phyloP scores from a whole-genome alignment of 805 yeast species.

The Candida odintsovae region DNA sequence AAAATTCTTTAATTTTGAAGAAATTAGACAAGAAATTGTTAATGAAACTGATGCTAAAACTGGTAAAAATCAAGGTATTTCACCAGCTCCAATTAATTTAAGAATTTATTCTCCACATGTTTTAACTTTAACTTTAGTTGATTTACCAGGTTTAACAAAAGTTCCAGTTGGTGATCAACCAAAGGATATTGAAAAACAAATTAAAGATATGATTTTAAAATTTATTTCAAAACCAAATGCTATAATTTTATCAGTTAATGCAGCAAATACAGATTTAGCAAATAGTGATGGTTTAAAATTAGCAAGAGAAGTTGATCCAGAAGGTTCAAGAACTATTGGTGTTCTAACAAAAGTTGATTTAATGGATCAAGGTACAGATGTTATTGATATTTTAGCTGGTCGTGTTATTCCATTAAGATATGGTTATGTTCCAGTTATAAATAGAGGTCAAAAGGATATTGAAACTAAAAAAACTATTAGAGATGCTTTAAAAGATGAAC shows the following conservation, averaged over 20 bases:
- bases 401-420: conserved; percentile 91
- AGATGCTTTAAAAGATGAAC: conserved; percentile 80
- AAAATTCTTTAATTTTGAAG: conserved; percentile 81
- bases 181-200: conserved; percentile 90
- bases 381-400: conserved; percentile 90
- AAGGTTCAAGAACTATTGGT: conserved; percentile 93
- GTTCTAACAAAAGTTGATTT: conserved; percentile 93
- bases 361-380: conserved; percentile 98
- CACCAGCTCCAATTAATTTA: conserved; percentile 87
- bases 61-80: conserved; percentile 81
- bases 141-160: conserved; percentile 94
- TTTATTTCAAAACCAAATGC: conserved; percentile 95
- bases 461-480: conserved; percentile 82
- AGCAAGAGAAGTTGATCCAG: conserved; percentile 97
- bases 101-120: conserved; percentile 93
- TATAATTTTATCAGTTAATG: conserved; percentile 88
- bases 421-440: conserved; percentile 95
- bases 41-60: conserved; percentile 84
- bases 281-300: conserved; percentile 93
- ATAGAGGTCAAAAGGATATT: conserved; percentile 96
- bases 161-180: conserved; percentile 99
- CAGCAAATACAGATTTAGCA: conserved; percentile 95
- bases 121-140: conserved; percentile 88
- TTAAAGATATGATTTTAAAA: conserved; percentile 87
- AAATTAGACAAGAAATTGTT: conserved; percentile 85